Evolutionary conservation across 2,329 filamentous ascomycete genomes (phyloP), one percentile per base, ranked within the genome.

Genomic region (Monosporascus cannonballus): DNA sequence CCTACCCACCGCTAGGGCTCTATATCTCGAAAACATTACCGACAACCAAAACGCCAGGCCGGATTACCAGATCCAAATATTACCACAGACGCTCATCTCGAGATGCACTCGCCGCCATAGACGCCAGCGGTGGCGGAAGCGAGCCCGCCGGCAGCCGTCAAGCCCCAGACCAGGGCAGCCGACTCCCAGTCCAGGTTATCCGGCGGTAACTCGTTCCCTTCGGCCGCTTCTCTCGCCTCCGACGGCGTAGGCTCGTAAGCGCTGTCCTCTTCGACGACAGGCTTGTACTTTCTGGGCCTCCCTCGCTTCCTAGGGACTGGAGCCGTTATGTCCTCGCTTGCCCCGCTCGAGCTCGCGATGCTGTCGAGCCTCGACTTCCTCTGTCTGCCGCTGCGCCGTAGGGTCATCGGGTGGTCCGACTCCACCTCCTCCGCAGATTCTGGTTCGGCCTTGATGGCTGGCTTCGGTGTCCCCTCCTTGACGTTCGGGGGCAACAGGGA

Each of bases 161-260:
- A 57, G 2, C 73, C 75, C 76, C 76, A 79, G 4, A 71, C 66
- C 24, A 79, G 63, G 6, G 76, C 71, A 2, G 72, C 73, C 9
- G 72, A 66, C 56, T 80, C 76, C 72, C 73, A 74, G 55, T 77
- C 75, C 34, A 72, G 61, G 11, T 72, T 73, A 11, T 67, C 61
- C 8, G 68, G 64, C 1, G 69, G 70, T n/a, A 73, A 51, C 30
- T 69, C 60, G 54, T 79, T 76, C 1, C 74, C 75, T 58, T 76
- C 69, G 1, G 64, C 63, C 5, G 64, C 54, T 1, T 62, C 59
- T 14, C 57, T 60, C 17, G 58, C 61, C 46, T 70, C 71, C 6
- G 61, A 61, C 4, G 70, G 63, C 2, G 64, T 67, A 3, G 73
- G 69, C 49, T 71, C 56, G 55, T 78, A 77, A 0, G 68, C 62